Percentiles rank a stretch among this genome's conserved stretches.
Evolutionary conservation across 306 rosid species (phyloP).

Genomic region (Sechiopsis laciniata): DNA sequence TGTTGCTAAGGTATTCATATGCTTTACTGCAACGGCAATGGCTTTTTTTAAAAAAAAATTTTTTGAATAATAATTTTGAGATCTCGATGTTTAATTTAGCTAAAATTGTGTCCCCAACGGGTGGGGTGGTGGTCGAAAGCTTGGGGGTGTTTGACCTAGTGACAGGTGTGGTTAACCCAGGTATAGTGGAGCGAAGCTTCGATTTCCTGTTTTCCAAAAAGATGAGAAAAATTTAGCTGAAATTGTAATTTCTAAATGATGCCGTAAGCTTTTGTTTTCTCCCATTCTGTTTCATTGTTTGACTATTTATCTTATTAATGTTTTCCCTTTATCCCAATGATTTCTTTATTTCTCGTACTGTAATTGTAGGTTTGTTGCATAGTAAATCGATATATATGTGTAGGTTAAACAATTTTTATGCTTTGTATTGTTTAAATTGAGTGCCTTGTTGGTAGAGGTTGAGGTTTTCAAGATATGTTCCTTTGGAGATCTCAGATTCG

Average conservation of each 20-base stretch:
- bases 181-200: too few relatives aligned
- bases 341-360: neutral
- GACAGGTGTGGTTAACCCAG: too few relatives aligned
- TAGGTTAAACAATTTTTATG: neutral
- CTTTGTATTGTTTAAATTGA: too few relatives aligned
- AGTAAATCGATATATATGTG: neutral
- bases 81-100: neutral
- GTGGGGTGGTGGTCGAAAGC: too few relatives aligned
- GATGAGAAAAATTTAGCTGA: neutral
- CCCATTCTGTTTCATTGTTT: neutral
- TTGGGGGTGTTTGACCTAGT: too few relatives aligned
- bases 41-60: too few relatives aligned
- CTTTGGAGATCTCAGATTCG: too few relatives aligned
- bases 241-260: neutral
- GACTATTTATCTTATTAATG: neutral
- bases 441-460: too few relatives aligned
- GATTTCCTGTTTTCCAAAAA: too few relatives aligned
- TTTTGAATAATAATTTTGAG: neutral
- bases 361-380: neutral
- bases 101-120: too few relatives aligned
- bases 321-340: neutral
- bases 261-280: neutral
- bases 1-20: slow-evolving; percentile 57
- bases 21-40: neutral
- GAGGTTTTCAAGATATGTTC: too few relatives aligned